These are phyloP conservation scores for Trichoderma parareesei DNA, from an alignment of 495 filamentous ascomycete genomes.

Conservation along the genomic window DNA sequence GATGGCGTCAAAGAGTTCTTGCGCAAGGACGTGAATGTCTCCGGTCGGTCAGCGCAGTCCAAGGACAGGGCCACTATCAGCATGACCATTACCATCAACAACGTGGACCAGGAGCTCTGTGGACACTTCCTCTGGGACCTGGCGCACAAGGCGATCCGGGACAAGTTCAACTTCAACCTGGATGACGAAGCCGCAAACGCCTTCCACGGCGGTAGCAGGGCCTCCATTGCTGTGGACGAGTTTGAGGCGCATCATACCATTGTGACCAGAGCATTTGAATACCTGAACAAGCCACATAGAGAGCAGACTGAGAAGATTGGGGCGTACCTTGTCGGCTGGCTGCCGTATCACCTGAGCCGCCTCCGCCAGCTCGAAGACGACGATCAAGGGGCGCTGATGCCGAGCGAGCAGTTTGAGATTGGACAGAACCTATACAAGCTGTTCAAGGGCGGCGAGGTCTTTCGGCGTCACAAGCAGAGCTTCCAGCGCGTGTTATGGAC, in stretches of 20 bases:
- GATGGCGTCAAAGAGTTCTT: slow-evolving; percentile 12
- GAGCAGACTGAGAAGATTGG: slow-evolving; percentile 10
- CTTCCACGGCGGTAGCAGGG: not conserved
- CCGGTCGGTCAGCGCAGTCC: not conserved
- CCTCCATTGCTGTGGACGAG: slow-evolving; percentile 14
- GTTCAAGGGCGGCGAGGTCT: not conserved
- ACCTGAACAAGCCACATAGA: too few species aligned
- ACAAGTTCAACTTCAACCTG: slow-evolving; percentile 17
- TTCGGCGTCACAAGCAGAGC: not conserved
- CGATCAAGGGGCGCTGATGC: slow-evolving; percentile 7
- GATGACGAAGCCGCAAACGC: slow-evolving; percentile 12
- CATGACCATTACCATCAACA: slow-evolving; percentile 18
- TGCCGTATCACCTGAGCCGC: slow-evolving; percentile 14
- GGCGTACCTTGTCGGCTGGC: slow-evolving; percentile 11
- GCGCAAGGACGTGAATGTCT: not conserved
- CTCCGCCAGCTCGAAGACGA: slow-evolving; percentile 4
- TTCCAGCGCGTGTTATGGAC: not conserved
- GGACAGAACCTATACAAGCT: slow-evolving; percentile 9
- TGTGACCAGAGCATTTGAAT: not conserved
- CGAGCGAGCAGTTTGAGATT: slow-evolving; percentile 11
- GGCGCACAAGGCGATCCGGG: slow-evolving; percentile 18
- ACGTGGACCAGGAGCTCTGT: slow-evolving; percentile 18
- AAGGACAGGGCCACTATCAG: slow-evolving; percentile 15
- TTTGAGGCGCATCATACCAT: slow-evolving; percentile 17
- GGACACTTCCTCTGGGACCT: slow-evolving; percentile 18